These are phyloP conservation scores for Ploettnerulaceae sp. DNA, from an alignment of 2,329 filamentous ascomycete species.

Conservation along the genomic window DNA sequence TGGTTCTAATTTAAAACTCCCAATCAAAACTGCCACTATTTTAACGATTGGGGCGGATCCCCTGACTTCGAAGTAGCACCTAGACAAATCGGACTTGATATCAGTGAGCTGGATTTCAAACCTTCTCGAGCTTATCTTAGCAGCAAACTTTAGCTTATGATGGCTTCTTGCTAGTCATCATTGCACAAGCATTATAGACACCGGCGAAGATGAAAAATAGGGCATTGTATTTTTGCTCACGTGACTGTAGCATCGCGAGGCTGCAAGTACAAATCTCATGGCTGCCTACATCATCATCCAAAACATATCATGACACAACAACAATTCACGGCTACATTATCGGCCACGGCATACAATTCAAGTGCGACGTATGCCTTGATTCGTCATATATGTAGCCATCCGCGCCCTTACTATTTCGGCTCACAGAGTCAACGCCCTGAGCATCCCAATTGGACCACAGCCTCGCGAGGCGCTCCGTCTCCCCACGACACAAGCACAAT, in stretches of 20 bases:
- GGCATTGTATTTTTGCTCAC: not conserved
- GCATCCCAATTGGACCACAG: conserved; percentile 16
- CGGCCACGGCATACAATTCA: conserved; percentile 6
- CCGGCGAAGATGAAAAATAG: not conserved
- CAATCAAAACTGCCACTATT: too few species aligned
- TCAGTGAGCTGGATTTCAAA: too few species aligned
- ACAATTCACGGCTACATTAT: conserved; percentile 15
- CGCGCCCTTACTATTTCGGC: conserved; percentile 6
- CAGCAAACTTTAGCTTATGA: too few species aligned
- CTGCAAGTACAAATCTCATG: not conserved
- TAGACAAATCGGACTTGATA: too few species aligned
- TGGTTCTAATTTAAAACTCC: too few species aligned
- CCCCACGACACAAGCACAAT: conserved; percentile 3
- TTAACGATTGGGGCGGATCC: too few species aligned
- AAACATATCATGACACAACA: conserved; percentile 1
- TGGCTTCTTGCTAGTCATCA: too few species aligned
- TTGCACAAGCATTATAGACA: not conserved
- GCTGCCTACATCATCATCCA: conserved; percentile 2
- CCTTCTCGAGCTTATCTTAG: too few species aligned
- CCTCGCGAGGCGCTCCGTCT: conserved; percentile 11
- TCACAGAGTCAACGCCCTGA: not conserved
- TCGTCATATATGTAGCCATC: conserved; percentile 13
- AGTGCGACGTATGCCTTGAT: not conserved
- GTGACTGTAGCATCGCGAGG: conserved; percentile 3
- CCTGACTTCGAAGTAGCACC: too few species aligned